Conservation (phyloP, 164 flowering plant species). For the Piper longum region DNA sequence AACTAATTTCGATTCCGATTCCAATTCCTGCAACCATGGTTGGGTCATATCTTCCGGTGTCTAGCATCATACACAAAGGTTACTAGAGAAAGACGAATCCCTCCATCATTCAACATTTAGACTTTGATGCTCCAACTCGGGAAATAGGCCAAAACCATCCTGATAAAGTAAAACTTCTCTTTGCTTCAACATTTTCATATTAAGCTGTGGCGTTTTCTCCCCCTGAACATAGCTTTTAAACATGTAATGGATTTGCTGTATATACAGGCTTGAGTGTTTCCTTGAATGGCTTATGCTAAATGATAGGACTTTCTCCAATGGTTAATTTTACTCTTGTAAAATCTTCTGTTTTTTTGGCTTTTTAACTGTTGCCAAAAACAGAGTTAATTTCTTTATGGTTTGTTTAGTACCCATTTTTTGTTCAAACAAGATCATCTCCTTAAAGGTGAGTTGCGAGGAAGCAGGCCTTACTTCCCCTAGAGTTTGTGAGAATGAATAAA, state of each 20-base stretch:
- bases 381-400: too few species aligned
- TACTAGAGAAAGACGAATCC: constrained; percentile 51
- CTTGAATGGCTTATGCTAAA: too few species aligned
- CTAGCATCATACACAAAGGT: constrained; percentile 87
- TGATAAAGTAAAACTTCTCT: constrained; percentile 45
- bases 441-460: too few species aligned
- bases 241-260: background rate
- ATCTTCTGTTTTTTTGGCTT: too few species aligned
- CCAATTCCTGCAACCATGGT: too few species aligned
- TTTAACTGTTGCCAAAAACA: too few species aligned
- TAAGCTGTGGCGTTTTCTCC: background rate
- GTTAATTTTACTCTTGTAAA: too few species aligned
- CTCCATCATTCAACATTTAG: constrained; percentile 68
- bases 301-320: too few species aligned
- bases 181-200: background rate
- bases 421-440: too few species aligned
- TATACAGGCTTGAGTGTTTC: too few species aligned
- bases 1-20: too few species aligned
- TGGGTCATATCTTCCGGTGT: constrained; percentile 86
- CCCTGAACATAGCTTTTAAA: background rate
- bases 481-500: background rate
- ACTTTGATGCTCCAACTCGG: constrained; percentile 98
- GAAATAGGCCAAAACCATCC: constrained; percentile 64
- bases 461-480: background rate
- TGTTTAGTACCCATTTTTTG: too few species aligned